Base-by-base conservation (phyloP, 352 stramenopile species). In the Pythium myriotylum region DNA sequence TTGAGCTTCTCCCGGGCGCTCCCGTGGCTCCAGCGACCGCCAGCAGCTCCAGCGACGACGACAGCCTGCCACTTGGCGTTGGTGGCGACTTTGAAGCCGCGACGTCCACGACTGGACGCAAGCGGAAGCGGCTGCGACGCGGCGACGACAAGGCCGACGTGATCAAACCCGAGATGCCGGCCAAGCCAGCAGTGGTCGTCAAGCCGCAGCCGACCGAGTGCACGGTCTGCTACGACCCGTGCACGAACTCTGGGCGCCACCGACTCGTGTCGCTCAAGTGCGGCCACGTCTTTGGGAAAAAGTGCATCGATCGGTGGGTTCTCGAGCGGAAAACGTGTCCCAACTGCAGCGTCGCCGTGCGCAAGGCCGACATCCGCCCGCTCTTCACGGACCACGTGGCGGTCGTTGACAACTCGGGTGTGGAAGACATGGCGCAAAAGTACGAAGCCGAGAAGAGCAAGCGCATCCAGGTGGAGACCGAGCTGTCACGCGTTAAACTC, bases 261-360 rank as follows among this genome's bases (percentile, higher is more conserved):
- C 81, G 84, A 1, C 76, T 93, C 40, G 82, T 81, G 52, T 82
- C 78, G 53, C 79, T 93, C 46, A 82, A 81, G 40, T 93, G 84
- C 59, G 84, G 84, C 32, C 84, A 93, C 48, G 63, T 91, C 16
- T 93, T 91, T 51, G 84, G 84, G 23, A 86, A 79, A 19, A 75
- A 76, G 40, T 92, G 82, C 60, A 92, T 92, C 52, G 79, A 93
- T 42, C 77, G 78, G 37, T 93, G 84, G 84, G 67, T 90, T 33
- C 53, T 70, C 47, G 77, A 88, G 56, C 74, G 69, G 22, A 79
- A 75, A 41, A 78, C 70, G 54, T 93, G 84, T 68, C 84, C 84
- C 0, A 91, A 88, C 48, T 93, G 84, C 71, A 89, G 73, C 49
- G 53, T 76, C 0, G 26, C 66, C 7, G 72, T 89, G 29, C 65